Base-by-base conservation (phyloP, 208 protist genomes). In the Kentomonas sorsogonicus region DNA sequence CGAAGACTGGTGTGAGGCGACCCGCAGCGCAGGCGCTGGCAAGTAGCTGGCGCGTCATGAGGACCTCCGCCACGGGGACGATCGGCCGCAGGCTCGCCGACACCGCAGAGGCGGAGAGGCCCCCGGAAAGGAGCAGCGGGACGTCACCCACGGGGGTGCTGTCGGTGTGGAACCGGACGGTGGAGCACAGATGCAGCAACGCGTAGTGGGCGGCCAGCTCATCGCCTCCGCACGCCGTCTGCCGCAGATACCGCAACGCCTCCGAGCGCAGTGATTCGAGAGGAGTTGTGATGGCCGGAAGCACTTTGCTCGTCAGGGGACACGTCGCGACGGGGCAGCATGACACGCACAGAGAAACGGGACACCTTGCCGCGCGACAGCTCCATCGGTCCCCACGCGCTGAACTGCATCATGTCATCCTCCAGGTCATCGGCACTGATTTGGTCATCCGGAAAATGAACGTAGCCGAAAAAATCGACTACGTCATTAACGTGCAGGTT, bases 91-190 rank as follows among this genome's bases (percentile, higher is more conserved):
- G 62, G 29, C 55, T 39, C 7, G 41, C 39, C 25, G 78, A 86
- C 79, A 79, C 86, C 54, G 30, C 41, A 23, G 31, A 47, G 2
- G 76, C 60, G 13, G 58, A 33, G 6, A 89, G 30, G 4, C 60
- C 45, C 10, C 64, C 60, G 9, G 44, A 57, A 6, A 91, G 60
- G 13, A 82, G 64, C 6, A 94, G 66, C n/a, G 87, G 87, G 7
- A 94, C 43, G 54, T 94, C 87, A 15, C 87, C 87, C 38, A 91
- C 57, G 1, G 87, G 81, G 20, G 66, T 88, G 18, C 60, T 56
- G 11, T 56, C 63, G 45, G 56, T 73, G 61, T 87, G 83, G 10
- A 61, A 58, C 2, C 36, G 38, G 11, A 91, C 84, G 23, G 60
- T 53, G 6, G 71, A 60, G 52, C 80, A 80, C 16, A 94, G 71